Conservation (phyloP, 257 asterid genomes). For the Fraxinus americana region DNA sequence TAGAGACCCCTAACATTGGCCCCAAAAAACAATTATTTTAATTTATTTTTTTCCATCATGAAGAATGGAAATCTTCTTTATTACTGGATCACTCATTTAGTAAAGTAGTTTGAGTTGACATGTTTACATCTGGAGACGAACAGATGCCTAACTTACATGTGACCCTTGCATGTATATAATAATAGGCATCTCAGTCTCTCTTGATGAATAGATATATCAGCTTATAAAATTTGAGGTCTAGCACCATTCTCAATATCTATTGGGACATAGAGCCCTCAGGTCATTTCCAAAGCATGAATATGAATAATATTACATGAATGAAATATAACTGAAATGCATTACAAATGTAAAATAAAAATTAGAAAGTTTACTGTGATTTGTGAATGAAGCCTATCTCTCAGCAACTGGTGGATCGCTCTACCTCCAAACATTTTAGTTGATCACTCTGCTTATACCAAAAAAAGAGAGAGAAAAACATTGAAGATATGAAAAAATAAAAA, state of each 20-base stretch:
- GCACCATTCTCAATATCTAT: background rate
- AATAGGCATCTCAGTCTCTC: too few relatives aligned
- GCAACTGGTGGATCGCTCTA: slow-evolving; percentile 49
- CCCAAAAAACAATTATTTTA: too few relatives aligned
- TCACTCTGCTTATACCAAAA: slow-evolving; percentile 35
- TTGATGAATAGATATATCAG: too few relatives aligned
- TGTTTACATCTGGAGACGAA: background rate
- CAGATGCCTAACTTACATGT: slow-evolving; percentile 3
- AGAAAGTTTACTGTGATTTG: slow-evolving; percentile 36
- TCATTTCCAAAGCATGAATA: background rate
- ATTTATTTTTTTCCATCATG: too few relatives aligned
- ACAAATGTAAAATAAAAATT: slow-evolving; percentile 1
- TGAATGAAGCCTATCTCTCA: slow-evolving; percentile 50
- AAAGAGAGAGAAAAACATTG: background rate
- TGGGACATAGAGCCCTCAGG: background rate
- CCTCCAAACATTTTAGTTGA: slow-evolving; percentile 52
- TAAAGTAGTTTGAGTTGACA: background rate
- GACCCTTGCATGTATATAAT: background rate
- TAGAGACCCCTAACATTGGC: too few relatives aligned
- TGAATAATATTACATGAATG: background rate
- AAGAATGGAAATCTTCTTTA: too few relatives aligned
- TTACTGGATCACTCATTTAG: background rate
- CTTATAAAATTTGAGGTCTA: too few relatives aligned
- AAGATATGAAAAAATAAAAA: slow-evolving; percentile 3
- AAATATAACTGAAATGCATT: background rate